Base-by-base conservation (phyloP, 495 filamentous ascomycete species). In the Sporormia fimetaria region DNA sequence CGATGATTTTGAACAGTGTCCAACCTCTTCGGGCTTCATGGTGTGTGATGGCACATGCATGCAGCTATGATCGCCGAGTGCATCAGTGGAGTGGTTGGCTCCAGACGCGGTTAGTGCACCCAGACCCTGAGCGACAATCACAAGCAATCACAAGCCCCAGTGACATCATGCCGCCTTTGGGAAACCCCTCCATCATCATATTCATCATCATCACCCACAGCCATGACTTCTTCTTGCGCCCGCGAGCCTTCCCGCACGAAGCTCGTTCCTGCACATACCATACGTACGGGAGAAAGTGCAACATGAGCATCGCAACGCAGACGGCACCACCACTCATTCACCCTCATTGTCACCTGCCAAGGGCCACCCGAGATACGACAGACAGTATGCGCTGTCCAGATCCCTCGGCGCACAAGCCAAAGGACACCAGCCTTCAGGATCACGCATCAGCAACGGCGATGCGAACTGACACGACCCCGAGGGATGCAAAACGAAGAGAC, bases 361-460 rank as follows among this genome's bases (percentile, higher is more conserved):
- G 12, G 16, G 18, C 26, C 17, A 22, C n/a, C 16, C 30, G 26
- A 20, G 21, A 26, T 4, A 36, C 36, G 15, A n/a, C n/a, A n/a
- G n/a, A n/a, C n/a, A n/a, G n/a, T n/a, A 52, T 60, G 28, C 25
- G 33, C 4, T 63, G 61, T 42, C 61, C 61, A 25, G 61, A 64
- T 45, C 61, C 61, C 21, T 57, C 59, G 40, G 59, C 46, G 18
- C 61, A 64, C 36, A 31, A 47, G n/a, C 45, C 51, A 45, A 52
- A 56, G 39, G 24, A 44, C 25, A 35, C 44, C 20, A 47, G 43
- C 24, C 47, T 62, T 16, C 56, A 59, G 33, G 47, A 57, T 25
- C 57, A 64, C 24, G 65, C 65, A 8, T 63, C 66, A 10, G 57
- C 41, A 1, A 61, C 67, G 16, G 67, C 66, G 6, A 50, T 69